A percentile compares a stretch with the other conserved stretches of the same genome.
Evolutionary conservation across 176 grass and related monocot genomes (phyloP).

Genomic region (Elymus sibiricus): DNA sequence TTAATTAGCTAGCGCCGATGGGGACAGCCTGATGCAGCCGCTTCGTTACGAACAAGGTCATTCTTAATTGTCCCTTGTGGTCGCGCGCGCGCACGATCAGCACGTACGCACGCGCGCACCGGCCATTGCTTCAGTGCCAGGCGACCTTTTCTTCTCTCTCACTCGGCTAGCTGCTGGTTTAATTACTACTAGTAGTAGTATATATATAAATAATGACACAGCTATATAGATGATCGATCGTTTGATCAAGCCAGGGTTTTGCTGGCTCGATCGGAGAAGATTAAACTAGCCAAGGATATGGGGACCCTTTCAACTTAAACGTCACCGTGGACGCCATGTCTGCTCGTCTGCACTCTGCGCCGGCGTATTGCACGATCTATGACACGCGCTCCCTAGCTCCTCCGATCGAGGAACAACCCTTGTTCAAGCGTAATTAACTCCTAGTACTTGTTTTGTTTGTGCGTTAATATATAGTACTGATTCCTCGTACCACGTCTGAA

Average conservation of each 20-base stretch:
- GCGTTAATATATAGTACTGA: not conserved
- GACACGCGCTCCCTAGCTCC: not conserved
- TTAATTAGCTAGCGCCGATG: not conserved
- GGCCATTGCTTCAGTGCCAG: not conserved
- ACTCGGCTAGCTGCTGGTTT: not conserved
- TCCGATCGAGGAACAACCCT: not conserved
- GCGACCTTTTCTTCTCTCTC: not conserved
- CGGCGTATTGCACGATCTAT: not conserved
- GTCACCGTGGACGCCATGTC: conserved; percentile 33
- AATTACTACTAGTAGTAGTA: not conserved
- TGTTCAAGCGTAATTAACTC: not conserved
- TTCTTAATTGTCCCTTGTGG: not conserved
- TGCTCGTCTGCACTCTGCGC: not conserved
- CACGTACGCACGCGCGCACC: not conserved
- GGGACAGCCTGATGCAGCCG: conserved; percentile 25
- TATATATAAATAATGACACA: not conserved
- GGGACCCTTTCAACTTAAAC: conserved; percentile 1
- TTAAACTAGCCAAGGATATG: conserved; percentile 6
- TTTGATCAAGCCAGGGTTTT: not conserved
- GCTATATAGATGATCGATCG: not conserved
- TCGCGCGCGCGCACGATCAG: not conserved
- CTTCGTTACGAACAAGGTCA: conserved; percentile 29
- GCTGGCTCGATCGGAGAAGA: not conserved
- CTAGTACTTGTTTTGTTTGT: conserved; percentile 11
- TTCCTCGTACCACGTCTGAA: not conserved